Percentiles rank a stretch among this genome's conserved stretches.
Conservation (phyloP, 192 early-diverging fungal genomes). For the Entophlyctis helioformis region DNA sequence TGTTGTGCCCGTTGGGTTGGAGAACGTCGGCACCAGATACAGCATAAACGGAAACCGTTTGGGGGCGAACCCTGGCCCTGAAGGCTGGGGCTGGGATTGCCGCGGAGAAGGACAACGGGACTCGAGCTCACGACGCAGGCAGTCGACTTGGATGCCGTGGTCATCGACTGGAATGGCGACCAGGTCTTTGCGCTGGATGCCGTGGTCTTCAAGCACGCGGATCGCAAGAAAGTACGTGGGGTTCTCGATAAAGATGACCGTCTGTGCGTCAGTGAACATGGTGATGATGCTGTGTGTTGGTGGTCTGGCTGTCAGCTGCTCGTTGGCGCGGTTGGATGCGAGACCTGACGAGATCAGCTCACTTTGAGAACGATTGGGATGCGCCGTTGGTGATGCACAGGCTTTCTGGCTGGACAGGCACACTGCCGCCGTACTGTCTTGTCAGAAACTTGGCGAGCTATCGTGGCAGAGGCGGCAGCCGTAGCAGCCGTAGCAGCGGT, state of each 20-base stretch:
- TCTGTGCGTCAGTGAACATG: constrained; percentile 16
- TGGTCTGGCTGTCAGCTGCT: not conserved
- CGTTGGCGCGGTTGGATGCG: too few relatives aligned
- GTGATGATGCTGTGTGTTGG: constrained; percentile 19
- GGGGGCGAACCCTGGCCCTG: too few relatives aligned
- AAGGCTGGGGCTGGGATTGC: not conserved
- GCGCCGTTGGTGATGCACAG: constrained; percentile 24
- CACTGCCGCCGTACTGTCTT: constrained; percentile 7
- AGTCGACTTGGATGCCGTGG: constrained; percentile 14
- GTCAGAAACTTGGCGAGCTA: constrained; percentile 21
- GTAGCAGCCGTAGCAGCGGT: not conserved
- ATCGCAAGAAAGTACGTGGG: constrained; percentile 38
- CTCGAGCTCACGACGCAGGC: constrained; percentile 2
- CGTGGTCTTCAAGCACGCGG: constrained; percentile 23
- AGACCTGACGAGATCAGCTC: too few relatives aligned
- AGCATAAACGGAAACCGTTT: constrained; percentile 17
- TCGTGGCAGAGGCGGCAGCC: not conserved
- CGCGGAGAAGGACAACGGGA: not conserved
- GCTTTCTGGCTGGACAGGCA: constrained; percentile 1
- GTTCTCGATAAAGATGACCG: constrained; percentile 24
- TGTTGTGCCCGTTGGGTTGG: constrained; percentile 26
- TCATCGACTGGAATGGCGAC: constrained; percentile 17
- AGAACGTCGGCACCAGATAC: constrained; percentile 30
- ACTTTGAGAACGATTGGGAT: constrained; percentile 26
- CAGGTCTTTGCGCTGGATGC: constrained; percentile 4